Conservation (phyloP, 768 basidiomycete species). For the Boletus insuetus region DNA sequence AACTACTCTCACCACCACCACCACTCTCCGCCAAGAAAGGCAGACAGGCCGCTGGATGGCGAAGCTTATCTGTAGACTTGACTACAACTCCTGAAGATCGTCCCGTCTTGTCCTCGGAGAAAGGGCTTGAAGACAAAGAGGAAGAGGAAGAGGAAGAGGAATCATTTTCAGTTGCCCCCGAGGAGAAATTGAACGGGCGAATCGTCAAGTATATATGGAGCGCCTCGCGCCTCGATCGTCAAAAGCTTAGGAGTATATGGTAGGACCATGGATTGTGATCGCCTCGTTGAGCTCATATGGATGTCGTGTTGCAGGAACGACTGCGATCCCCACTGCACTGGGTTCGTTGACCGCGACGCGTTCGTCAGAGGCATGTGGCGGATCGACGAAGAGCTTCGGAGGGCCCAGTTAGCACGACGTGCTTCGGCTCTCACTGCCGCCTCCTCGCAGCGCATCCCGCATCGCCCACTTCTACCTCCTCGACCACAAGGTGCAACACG, state of each 20-base stretch:
- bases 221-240: slow-evolving; percentile 52
- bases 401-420: slow-evolving; percentile 43
- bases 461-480: slow-evolving; percentile 27
- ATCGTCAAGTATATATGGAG: slow-evolving; percentile 63
- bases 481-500: slow-evolving; percentile 10
- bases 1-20: slow-evolving; percentile 33
- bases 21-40: slow-evolving; percentile 41
- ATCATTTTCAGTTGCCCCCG: slow-evolving; percentile 27
- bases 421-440: slow-evolving; percentile 32
- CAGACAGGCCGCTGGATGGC: slow-evolving; percentile 69
- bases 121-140: slow-evolving; percentile 24
- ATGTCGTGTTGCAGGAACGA: slow-evolving; percentile 51
- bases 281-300: not conserved
- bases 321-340: slow-evolving; percentile 55
- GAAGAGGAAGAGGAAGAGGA: slow-evolving; percentile 33
- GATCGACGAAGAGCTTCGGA: slow-evolving; percentile 80
- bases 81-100: slow-evolving; percentile 46
- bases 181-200: slow-evolving; percentile 53
- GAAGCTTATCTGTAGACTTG: slow-evolving; percentile 67
- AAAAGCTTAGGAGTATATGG: slow-evolving; percentile 65
- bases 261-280: slow-evolving; percentile 31
- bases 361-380: slow-evolving; percentile 85
- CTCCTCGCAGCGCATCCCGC: slow-evolving; percentile 34
- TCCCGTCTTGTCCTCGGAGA: slow-evolving; percentile 7
- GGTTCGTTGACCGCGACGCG: slow-evolving; percentile 59